phyloP scores from a whole-genome alignment of 1,139 yeast species.

The Geotrichum restrictum region DNA sequence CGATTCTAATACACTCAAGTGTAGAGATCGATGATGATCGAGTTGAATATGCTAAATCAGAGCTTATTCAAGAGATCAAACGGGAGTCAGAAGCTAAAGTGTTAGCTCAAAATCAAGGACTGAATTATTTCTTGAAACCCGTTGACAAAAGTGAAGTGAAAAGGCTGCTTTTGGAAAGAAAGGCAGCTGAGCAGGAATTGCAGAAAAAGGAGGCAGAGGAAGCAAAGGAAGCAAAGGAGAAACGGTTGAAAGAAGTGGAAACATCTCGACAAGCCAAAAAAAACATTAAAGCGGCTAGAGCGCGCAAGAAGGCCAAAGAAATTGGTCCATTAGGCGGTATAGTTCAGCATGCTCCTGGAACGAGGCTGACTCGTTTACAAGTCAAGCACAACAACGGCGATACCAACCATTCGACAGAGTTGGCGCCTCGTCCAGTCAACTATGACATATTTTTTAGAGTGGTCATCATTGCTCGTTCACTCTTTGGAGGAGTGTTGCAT shows the following conservation, averaged over 20 bases:
- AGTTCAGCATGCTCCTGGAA: neutral
- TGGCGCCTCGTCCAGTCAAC: neutral
- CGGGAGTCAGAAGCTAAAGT: neutral
- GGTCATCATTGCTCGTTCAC: conserved; percentile 58
- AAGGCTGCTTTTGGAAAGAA: neutral
- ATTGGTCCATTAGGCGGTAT: neutral
- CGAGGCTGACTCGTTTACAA: neutral
- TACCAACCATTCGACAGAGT: neutral
- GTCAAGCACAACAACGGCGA: neutral
- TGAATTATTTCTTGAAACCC: neutral
- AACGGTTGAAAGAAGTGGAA: neutral
- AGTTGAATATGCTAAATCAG: neutral
- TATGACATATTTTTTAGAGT: conserved; percentile 49
- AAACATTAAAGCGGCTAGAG: neutral
- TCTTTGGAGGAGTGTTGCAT: conserved; percentile 43
- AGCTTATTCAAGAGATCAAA: neutral
- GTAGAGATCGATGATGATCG: conserved; percentile 2
- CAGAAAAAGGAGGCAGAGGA: neutral
- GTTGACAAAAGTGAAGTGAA: neutral
- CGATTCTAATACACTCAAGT: conserved; percentile 3
- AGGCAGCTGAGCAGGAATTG: neutral
- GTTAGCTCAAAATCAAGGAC: neutral
- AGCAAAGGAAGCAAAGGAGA: neutral
- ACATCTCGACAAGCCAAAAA: neutral
- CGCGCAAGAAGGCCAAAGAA: neutral